Evolutionary conservation across 2,329 filamentous ascomycete species (phyloP).

Genomic region (Trichoderma aggressivum): DNA sequence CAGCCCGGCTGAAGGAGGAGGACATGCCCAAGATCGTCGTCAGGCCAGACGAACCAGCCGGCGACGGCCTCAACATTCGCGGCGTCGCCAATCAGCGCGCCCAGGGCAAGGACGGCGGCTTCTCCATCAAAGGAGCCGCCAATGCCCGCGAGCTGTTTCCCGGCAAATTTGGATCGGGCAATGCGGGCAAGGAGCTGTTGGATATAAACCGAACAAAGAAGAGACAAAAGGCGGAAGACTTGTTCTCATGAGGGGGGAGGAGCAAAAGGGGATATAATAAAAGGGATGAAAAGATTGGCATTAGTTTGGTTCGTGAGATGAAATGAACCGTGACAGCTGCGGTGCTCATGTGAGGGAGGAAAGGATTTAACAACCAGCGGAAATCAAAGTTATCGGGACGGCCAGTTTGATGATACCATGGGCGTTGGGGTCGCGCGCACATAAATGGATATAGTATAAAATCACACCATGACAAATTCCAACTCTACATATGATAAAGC

Average conservation of each 20-base stretch:
- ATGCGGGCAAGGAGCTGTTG: conserved; percentile 68
- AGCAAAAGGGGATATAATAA: too few species aligned
- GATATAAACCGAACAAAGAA: conserved; percentile 48
- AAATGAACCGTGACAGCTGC: neutral
- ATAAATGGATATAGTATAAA: neutral
- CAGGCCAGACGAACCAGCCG: conserved; percentile 41
- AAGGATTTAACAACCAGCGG: neutral
- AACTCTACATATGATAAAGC: neutral
- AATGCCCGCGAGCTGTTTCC: conserved; percentile 67
- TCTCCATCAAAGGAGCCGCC: conserved; percentile 65
- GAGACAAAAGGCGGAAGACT: conserved; percentile 68
- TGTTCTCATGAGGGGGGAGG: conserved; percentile 53
- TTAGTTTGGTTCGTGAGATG: neutral
- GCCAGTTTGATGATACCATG: conserved; percentile 18
- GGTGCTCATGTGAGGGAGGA: neutral
- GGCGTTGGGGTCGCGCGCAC: conserved; percentile 14
- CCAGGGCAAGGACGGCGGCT: conserved; percentile 41
- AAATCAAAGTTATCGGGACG: conserved; percentile 1
- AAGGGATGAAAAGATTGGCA: neutral
- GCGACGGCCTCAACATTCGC: conserved; percentile 56
- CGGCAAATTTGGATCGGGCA: conserved; percentile 52
- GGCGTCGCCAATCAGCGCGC: conserved; percentile 51
- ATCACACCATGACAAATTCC: conserved; percentile 1
- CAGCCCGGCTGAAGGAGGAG: conserved; percentile 36
- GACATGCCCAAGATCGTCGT: conserved; percentile 57